These are phyloP conservation scores for Vitellaria paradoxa DNA, from an alignment of 179 eudicot species.

Conservation along the genomic window DNA sequence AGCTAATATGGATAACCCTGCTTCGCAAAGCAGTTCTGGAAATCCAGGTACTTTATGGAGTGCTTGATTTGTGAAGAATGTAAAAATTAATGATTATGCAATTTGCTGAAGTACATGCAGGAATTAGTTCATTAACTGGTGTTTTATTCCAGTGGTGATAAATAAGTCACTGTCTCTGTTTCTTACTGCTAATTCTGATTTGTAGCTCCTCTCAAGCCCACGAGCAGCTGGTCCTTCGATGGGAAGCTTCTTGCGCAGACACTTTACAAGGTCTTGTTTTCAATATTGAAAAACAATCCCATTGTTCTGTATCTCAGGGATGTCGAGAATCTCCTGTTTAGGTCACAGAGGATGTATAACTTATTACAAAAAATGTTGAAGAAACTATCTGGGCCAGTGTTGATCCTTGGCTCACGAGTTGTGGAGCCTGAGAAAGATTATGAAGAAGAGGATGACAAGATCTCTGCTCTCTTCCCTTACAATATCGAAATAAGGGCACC, in stretches of 20 bases:
- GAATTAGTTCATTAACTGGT: too few relatives aligned
- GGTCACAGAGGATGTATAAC: conserved; percentile 63
- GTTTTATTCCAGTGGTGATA: too few relatives aligned
- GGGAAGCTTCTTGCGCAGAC: conserved; percentile 87
- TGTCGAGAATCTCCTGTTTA: conserved; percentile 67
- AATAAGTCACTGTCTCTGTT: too few relatives aligned
- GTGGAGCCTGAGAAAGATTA: conserved; percentile 43
- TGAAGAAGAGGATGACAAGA: conserved; percentile 60
- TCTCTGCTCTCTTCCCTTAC: conserved; percentile 73
- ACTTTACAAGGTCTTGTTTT: conserved; percentile 81
- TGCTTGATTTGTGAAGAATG: not conserved
- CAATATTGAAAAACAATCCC: conserved; percentile 61
- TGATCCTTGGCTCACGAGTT: conserved; percentile 87
- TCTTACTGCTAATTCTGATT: conserved; percentile 6
- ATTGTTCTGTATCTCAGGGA: conserved; percentile 88
- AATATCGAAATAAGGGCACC: conserved; percentile 85
- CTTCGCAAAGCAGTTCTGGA: conserved; percentile 40
- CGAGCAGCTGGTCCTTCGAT: conserved; percentile 75
- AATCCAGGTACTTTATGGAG: conserved; percentile 51
- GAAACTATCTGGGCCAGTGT: conserved; percentile 64
- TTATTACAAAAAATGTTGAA: conserved; percentile 68
- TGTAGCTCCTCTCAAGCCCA: conserved; percentile 59
- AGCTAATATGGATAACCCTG: conserved; percentile 50
- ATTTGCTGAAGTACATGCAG: too few relatives aligned
- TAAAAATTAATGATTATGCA: too few relatives aligned